phyloP scores from a whole-genome alignment of 1,284 basidiomycete species.

The Ustilago esculenta region DNA sequence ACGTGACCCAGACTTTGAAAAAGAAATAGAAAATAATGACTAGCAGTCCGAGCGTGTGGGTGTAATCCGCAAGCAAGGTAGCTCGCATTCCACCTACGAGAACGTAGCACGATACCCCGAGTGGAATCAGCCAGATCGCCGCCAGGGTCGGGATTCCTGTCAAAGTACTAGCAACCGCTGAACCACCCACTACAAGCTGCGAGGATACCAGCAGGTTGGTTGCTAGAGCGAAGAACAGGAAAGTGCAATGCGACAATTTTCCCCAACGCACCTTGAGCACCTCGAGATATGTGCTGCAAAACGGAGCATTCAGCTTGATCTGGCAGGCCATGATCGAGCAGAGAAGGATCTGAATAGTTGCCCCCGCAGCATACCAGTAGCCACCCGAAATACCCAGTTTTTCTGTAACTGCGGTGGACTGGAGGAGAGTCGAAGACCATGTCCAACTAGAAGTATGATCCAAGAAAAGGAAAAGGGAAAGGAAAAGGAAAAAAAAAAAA shows the following conservation, averaged over 20 bases:
- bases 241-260: slow-evolving; percentile 76
- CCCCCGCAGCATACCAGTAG: slow-evolving; percentile 60
- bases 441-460: slow-evolving; percentile 72
- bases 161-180: slow-evolving; percentile 68
- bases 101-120: slow-evolving; percentile 59
- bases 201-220: slow-evolving; percentile 72
- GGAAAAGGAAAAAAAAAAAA: too few relatives aligned
- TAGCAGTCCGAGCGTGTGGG: slow-evolving; percentile 62
- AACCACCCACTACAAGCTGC: slow-evolving; percentile 63
- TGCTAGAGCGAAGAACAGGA: slow-evolving; percentile 80
- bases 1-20: slow-evolving; percentile 78
- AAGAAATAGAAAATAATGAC: slow-evolving; percentile 70
- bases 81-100: slow-evolving; percentile 63
- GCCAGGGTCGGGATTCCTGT: slow-evolving; percentile 69
- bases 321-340: slow-evolving; percentile 70
- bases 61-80: slow-evolving; percentile 63
- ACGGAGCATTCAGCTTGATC: slow-evolving; percentile 74
- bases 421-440: slow-evolving; percentile 72
- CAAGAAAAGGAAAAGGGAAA: too few relatives aligned
- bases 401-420: slow-evolving; percentile 72
- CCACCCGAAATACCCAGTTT: slow-evolving; percentile 28
- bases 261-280: slow-evolving; percentile 80
- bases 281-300: slow-evolving; percentile 75
- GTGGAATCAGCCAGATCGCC: slow-evolving; percentile 60
- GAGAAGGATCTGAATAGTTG: slow-evolving; percentile 76